Conservation (phyloP, 2,329 filamentous ascomycete species). For the Phaeophleospora eucalypticola region DNA sequence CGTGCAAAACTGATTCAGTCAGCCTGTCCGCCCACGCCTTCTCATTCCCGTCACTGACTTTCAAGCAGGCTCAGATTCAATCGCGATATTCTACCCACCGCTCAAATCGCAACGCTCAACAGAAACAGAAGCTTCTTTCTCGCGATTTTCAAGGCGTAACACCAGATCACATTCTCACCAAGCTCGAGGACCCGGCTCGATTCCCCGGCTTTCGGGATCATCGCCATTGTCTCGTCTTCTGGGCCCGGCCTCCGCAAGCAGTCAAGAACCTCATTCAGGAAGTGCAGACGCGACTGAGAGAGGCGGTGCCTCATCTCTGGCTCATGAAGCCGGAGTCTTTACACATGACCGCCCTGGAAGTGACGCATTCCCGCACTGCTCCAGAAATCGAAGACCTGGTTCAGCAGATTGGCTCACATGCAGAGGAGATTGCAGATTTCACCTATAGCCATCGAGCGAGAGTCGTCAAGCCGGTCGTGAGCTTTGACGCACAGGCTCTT, state of each 20-base stretch:
- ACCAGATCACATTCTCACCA: conserved; percentile 70
- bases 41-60: background rate
- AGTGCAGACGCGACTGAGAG: conserved; percentile 62
- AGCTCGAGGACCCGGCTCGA: conserved; percentile 60
- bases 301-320: conserved; percentile 70
- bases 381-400: conserved; percentile 64
- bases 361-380: conserved; percentile 72
- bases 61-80: conserved; percentile 62
- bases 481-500: conserved; percentile 79
- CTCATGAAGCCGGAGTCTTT: conserved; percentile 74
- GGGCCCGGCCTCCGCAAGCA: conserved; percentile 74
- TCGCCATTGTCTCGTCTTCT: conserved; percentile 80
- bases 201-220: conserved; percentile 69
- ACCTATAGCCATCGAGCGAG: conserved; percentile 64
- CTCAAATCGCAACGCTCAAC: conserved; percentile 68
- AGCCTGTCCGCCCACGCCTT: background rate
- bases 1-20: conserved; percentile 64
- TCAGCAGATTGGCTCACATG: conserved; percentile 50
- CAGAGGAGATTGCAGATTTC: conserved; percentile 61
- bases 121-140: conserved; percentile 68
- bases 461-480: conserved; percentile 76
- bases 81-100: conserved; percentile 70
- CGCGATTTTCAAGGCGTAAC: conserved; percentile 64
- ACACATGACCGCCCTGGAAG: conserved; percentile 81
- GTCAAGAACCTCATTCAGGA: conserved; percentile 63